Percentiles rank a stretch among this genome's conserved stretches.
Evolutionary conservation across 768 basidiomycete genomes (phyloP).

Genomic region (Naganishia vaughanmartiniae): DNA sequence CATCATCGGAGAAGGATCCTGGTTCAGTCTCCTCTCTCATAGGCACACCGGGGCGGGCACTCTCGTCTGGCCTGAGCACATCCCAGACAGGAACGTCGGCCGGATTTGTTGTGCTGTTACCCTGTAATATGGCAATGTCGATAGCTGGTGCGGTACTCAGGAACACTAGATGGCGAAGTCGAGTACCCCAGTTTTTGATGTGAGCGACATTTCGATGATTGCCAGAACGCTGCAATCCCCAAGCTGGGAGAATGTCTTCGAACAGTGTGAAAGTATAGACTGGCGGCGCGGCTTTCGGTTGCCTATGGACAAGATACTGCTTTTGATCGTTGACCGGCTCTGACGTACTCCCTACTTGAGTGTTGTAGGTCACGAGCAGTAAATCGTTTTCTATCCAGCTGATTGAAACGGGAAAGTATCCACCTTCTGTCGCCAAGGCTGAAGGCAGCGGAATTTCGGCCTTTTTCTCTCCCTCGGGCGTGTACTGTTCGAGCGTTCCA

Average conservation of each 20-base stretch:
- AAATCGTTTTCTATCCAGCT: conserved; percentile 56
- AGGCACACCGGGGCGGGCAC: conserved; percentile 48
- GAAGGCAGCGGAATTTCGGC: conserved; percentile 45
- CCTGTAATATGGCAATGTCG: conserved; percentile 50
- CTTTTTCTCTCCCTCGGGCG: conserved; percentile 53
- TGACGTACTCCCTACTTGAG: conserved; percentile 18
- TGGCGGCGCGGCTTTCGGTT: conserved; percentile 32
- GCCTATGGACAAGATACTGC: conserved; percentile 47
- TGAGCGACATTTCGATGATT: conserved; percentile 41
- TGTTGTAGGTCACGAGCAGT: conserved; percentile 52
- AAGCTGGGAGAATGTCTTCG: conserved; percentile 48
- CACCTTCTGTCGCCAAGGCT: conserved; percentile 27
- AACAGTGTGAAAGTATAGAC: conserved; percentile 47
- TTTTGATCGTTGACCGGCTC: conserved; percentile 39
- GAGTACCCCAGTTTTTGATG: conserved; percentile 48
- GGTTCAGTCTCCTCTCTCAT: conserved; percentile 29
- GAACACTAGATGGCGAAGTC: conserved; percentile 51
- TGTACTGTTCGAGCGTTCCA: conserved; percentile 51
- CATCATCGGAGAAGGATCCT: conserved; percentile 42
- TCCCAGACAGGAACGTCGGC: conserved; percentile 41
- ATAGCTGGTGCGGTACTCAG: conserved; percentile 47
- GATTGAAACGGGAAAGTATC: conserved; percentile 39
- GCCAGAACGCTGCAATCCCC: conserved; percentile 47
- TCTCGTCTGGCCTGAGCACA: conserved; percentile 50
- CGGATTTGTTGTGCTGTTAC: conserved; percentile 30